A percentile compares a stretch with the other conserved stretches of the same genome.
These are phyloP conservation scores for Fonsecaea multimorphosa DNA, from an alignment of 2,329 filamentous ascomycete genomes.

Conservation along the genomic window DNA sequence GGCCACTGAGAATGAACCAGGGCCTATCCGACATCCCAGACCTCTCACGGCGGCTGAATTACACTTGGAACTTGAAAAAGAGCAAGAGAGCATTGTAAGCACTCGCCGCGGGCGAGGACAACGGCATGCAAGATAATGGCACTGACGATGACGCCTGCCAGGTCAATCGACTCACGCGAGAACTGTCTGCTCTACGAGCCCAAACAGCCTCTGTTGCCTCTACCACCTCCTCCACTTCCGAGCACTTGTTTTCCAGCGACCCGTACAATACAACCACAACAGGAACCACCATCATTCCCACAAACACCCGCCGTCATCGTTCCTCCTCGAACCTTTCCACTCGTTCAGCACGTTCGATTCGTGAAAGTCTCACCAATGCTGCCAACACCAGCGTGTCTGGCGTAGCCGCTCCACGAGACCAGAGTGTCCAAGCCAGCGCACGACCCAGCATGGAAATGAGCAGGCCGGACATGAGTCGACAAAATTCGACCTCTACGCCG, in stretches of 20 bases:
- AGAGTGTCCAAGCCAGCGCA: constrained; percentile 32
- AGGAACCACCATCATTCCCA: constrained; percentile 58
- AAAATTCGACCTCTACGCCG: constrained; percentile 50
- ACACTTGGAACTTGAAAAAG: constrained; percentile 87
- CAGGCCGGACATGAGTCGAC: constrained; percentile 48
- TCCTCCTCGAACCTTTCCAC: constrained; percentile 62
- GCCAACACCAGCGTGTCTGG: constrained; percentile 46
- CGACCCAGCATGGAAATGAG: constrained; percentile 36
- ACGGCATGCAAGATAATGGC: not conserved
- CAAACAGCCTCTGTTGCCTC: constrained; percentile 68
- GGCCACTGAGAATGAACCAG: constrained; percentile 47
- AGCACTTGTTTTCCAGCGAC: constrained; percentile 46
- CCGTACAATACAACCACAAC: constrained; percentile 47
- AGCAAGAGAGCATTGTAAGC: constrained; percentile 89
- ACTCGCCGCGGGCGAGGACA: not conserved
- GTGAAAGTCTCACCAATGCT: constrained; percentile 38
- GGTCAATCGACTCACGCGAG: constrained; percentile 92
- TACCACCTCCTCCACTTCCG: constrained; percentile 63
- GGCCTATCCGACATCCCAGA: constrained; percentile 82
- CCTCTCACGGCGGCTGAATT: constrained; percentile 88
- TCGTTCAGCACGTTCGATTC: constrained; percentile 45
- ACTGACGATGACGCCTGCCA: constrained; percentile 45
- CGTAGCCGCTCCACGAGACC: constrained; percentile 53
- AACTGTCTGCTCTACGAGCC: constrained; percentile 81
- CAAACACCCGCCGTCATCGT: constrained; percentile 61